Base-by-base conservation (phyloP, 2,329 filamentous ascomycete species). In the Fusarium brevicatenulatum region DNA sequence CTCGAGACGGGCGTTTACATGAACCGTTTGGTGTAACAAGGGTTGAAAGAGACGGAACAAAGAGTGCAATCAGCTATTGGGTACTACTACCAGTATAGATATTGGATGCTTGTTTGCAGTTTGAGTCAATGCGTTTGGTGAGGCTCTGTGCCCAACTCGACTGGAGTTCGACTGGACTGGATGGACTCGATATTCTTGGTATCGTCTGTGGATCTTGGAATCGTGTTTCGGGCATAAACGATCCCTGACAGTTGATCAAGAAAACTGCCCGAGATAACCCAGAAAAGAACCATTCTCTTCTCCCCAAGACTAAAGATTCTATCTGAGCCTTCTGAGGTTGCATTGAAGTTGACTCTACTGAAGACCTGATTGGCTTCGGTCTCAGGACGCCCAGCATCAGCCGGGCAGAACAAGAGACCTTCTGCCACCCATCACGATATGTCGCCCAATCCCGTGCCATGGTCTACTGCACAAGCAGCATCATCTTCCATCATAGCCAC, bases 401-500 rank as follows among this genome's bases (percentile, higher is more conserved):
- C 70, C 66, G 70, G 70, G 70, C 70, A 73, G 70, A 73, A 73
- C 58, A 73, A 73, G 44, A 73, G 66, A 71, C 70, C 66, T 68
- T 49, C 70, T 73, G 50, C 70, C 70, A 71, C 44, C 70, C 70
- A 71, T 73, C 66, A 61, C 39, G 30, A 53, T n/a, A n/a, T n/a
- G 32, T 56, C 39, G 36, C 50, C 70, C 70, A 73, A 73, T 73
- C 70, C 70, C 70, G 49, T 73, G 62, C 54, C 57, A 43, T 61
- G n/a, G n/a, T 58, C 40, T 44, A 60, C 47, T 68, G 61, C 70
- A 70, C 44, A 63, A 52, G 62, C 57, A 65, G 55, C 71, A 73
- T 73, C 71, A 73, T 73, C 71, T 47, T 71, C 70, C 71, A 73
- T 74, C 71, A 73, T 73, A 74, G 71, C 71, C 71, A 73, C 70